Base-by-base conservation (phyloP, 305 asterid genomes). In the Rubia balearica region DNA sequence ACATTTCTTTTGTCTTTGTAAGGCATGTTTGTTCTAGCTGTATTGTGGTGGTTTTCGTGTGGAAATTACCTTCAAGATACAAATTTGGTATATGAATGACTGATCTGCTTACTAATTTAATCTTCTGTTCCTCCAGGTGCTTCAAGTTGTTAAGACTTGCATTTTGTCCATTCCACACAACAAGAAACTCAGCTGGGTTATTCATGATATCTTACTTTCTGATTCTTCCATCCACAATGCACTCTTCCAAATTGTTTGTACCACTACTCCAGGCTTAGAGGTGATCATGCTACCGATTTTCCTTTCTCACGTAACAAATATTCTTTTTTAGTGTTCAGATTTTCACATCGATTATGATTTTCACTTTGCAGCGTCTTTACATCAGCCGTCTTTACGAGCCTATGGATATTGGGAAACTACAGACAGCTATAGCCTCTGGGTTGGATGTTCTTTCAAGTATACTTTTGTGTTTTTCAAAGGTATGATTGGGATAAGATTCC, bases 221-320 rank as follows among this genome's bases (percentile, higher is more conserved):
- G 98, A 95, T 84, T 83, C 96, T 77, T 95, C 98, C 74, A 76
- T 95, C 75, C 98, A 90, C 86, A 81, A 85, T 71, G 81, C 86
- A 42, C 86, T 95, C 75, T 86, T 85, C 73, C 96, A 90, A 73
- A 86, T 95, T 83, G 95, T 92, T 80, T 95, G 96, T 76, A 86
- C 85, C 7, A 90, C 96, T 76, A 59, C 91, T 43, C 84, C 82
- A 56, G 87, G 75, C 72, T 81, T 95, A 75, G 99, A 95, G 99
- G 99, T 94, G 76, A 73, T 70, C 22, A 51, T 74, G 73, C 76
- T 74, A 49, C 75, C 40, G 69, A 62, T 71, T 14, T 68, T 73
- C 65, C 68, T 68, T 78, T 46, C 38, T 69, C 40, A 17, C 41
- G 45, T 30, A 63, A 7, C 43, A 11, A 30, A 41, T 11, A 63